Evolutionary conservation across 495 filamentous ascomycete genomes (phyloP).

Genomic region (Penicillium robsamsonii): DNA sequence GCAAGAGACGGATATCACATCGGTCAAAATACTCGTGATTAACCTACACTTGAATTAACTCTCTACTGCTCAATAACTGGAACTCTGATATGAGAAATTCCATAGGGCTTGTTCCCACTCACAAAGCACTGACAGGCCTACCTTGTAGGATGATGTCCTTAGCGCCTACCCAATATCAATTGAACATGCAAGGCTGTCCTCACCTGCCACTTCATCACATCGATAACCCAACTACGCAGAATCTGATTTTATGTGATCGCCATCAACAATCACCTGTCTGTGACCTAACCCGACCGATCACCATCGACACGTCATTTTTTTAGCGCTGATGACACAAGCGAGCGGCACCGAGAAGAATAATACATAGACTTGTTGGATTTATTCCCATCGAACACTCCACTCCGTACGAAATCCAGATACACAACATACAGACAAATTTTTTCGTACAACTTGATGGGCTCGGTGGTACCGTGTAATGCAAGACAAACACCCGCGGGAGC

Average conservation of each 20-base stretch:
- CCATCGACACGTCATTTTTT: slow-evolving; percentile 9
- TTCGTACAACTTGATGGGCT: not conserved
- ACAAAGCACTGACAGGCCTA: not conserved
- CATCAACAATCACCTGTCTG: slow-evolving; percentile 1
- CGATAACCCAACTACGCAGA: not conserved
- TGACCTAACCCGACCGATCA: slow-evolving; percentile 2
- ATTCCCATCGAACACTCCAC: not conserved
- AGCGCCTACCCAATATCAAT: not conserved
- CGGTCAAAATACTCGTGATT: not conserved
- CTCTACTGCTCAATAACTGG: not conserved
- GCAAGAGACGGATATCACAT: not conserved
- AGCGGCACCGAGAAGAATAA: not conserved
- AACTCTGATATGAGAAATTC: not conserved
- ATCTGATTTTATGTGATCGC: not conserved
- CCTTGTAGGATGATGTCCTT: not conserved
- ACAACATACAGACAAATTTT: not conserved
- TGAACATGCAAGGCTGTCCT: not conserved
- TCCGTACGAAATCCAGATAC: not conserved
- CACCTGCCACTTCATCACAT: not conserved
- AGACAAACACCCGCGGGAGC: not conserved
- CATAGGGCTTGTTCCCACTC: not conserved
- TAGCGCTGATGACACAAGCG: slow-evolving; percentile 5
- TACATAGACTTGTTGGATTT: not conserved
- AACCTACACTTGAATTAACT: not conserved
- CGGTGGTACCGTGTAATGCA: not conserved